These are phyloP conservation scores for Talaromyces proteolyticus DNA, from an alignment of 495 filamentous ascomycete genomes.

Conservation along the genomic window DNA sequence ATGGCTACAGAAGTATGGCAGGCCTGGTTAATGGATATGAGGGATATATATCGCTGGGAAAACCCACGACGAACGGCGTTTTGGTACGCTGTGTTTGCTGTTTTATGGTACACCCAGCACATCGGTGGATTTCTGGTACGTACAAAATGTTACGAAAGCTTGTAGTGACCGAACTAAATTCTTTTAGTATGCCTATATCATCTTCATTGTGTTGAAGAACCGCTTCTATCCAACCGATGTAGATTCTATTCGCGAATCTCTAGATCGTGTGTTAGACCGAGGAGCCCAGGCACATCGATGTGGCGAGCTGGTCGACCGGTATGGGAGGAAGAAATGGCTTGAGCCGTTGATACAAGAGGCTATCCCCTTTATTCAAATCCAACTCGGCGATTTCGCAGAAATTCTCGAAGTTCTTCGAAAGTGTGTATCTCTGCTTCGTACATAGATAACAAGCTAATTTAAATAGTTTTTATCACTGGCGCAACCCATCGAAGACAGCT, in stretches of 20 bases:
- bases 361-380: conserved; percentile 33
- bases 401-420: conserved; percentile 34
- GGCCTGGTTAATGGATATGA: conserved; percentile 26
- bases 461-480: conserved; percentile 40
- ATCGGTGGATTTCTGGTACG: conserved; percentile 31
- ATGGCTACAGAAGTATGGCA: conserved; percentile 39
- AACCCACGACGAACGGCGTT: conserved; percentile 23
- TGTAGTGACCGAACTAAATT: neutral
- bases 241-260: conserved; percentile 25
- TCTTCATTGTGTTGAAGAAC: conserved; percentile 31
- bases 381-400: conserved; percentile 36
- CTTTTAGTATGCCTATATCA: conserved; percentile 23
- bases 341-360: conserved; percentile 27
- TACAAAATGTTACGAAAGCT: neutral
- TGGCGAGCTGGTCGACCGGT: conserved; percentile 37
- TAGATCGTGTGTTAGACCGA: conserved; percentile 21
- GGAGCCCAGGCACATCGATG: conserved; percentile 20
- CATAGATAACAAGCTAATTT: conserved; percentile 1
- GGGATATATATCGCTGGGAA: conserved; percentile 40
- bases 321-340: conserved; percentile 33
- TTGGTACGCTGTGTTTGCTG: conserved; percentile 25
- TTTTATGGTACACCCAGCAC: conserved; percentile 29
- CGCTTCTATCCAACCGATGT: conserved; percentile 24
- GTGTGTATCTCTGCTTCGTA: conserved; percentile 8
- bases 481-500: conserved; percentile 24